These are phyloP conservation scores for Monilinia laxa DNA, from an alignment of 2,329 filamentous ascomycete species.

Conservation along the genomic window DNA sequence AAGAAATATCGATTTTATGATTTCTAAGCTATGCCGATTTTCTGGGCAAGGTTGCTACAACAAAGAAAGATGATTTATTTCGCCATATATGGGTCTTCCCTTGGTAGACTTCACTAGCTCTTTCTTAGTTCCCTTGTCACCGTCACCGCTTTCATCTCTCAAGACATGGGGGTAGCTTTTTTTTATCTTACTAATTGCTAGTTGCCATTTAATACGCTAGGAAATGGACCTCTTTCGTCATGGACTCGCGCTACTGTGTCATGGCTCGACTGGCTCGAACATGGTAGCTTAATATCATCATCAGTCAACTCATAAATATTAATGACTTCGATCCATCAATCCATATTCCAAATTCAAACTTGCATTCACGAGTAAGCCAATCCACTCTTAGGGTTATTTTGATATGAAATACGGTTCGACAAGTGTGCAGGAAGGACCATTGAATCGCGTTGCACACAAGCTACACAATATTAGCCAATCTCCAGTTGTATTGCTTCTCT, in stretches of 20 bases:
- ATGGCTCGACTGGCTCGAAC: background rate
- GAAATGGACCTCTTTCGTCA: conserved; percentile 3
- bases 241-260: background rate
- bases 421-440: background rate
- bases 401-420: background rate
- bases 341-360: background rate
- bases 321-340: background rate
- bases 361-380: background rate
- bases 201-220: background rate
- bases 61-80: background rate
- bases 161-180: background rate
- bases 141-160: conserved; percentile 6
- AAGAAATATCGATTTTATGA: background rate
- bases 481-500: background rate
- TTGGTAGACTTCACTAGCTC: background rate
- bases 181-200: background rate
- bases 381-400: background rate
- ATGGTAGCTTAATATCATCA: conserved; percentile 13
- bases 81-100: background rate
- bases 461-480: background rate
- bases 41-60: background rate
- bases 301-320: background rate
- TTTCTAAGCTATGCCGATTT: conserved; percentile 2
- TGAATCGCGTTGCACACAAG: background rate
- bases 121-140: conserved; percentile 8